phyloP scores from a whole-genome alignment of 78 protist species.

The Diacronema lutheri region DNA sequence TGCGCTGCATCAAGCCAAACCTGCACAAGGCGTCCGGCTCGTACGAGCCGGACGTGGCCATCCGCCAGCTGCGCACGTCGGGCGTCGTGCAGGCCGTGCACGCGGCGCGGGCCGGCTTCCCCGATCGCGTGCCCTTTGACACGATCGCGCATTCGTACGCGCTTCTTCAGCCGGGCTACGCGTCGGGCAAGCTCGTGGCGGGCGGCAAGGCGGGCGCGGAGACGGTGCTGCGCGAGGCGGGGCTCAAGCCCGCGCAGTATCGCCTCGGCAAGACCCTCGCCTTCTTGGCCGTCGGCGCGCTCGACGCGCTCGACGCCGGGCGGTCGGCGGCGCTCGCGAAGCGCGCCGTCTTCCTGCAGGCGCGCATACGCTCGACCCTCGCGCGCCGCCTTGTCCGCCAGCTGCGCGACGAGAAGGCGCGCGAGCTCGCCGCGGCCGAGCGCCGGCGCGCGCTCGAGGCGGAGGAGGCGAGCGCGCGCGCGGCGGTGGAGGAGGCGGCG shows the following conservation, averaged over 20 bases:
- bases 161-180: not conserved
- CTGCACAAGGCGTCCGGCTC: not conserved
- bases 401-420: not conserved
- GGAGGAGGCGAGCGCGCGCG: not conserved
- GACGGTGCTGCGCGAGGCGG: not conserved
- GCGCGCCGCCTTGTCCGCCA: not conserved
- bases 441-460: not conserved
- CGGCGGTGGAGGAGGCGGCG: not conserved
- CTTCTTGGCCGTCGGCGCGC: slow-evolving; percentile 16
- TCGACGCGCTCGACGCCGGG: not conserved
- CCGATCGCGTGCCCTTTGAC: slow-evolving; percentile 78
- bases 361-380: not conserved
- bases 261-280: not conserved
- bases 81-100: slow-evolving; percentile 8
- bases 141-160: slow-evolving; percentile 40
- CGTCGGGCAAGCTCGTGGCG: not conserved
- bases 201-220: not conserved
- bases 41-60: not conserved
- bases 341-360: not conserved
- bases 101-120: slow-evolving; percentile 90
- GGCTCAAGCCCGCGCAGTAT: not conserved
- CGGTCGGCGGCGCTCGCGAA: not conserved
- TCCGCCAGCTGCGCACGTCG: not conserved
- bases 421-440: too few relatives aligned
- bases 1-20: slow-evolving; percentile 25